Conservation (phyloP, 2,329 filamentous ascomycete genomes). For the Hyphodiscus sp. region DNA sequence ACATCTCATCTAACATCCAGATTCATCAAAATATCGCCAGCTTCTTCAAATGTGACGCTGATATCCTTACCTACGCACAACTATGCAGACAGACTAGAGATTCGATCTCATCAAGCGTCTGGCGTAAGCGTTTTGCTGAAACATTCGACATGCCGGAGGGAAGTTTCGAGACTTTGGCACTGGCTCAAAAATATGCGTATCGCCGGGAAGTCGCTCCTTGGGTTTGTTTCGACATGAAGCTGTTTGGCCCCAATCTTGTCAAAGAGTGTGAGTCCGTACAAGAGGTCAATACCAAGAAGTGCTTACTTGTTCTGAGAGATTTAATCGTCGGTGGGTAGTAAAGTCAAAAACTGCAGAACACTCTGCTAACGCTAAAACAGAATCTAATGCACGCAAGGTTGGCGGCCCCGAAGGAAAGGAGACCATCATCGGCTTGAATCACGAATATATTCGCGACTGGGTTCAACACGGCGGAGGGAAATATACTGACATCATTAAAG, state of each 20-base stretch:
- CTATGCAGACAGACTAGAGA: slow-evolving; percentile 34
- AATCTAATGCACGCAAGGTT: slow-evolving; percentile 20
- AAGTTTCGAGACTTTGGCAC: slow-evolving; percentile 21
- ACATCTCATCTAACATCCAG: slow-evolving; percentile 10
- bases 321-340: slow-evolving; percentile 37
- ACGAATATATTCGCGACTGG: slow-evolving; percentile 16
- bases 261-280: slow-evolving; percentile 9
- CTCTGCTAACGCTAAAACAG: slow-evolving; percentile 8
- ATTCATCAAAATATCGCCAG: slow-evolving; percentile 26
- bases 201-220: slow-evolving; percentile 31
- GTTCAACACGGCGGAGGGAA: slow-evolving; percentile 2
- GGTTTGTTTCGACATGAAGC: slow-evolving; percentile 22
- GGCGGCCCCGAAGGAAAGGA: slow-evolving; percentile 20
- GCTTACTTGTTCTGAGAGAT: slow-evolving; percentile 33
- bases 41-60: slow-evolving; percentile 31
- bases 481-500: slow-evolving; percentile 22
- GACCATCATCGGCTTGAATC: slow-evolving; percentile 28
- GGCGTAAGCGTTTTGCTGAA: slow-evolving; percentile 37
- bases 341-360: not conserved
- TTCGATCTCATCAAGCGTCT: slow-evolving; percentile 38
- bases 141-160: slow-evolving; percentile 34
- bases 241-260: slow-evolving; percentile 17
- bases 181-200: slow-evolving; percentile 27
- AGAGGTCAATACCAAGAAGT: slow-evolving; percentile 26
- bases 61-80: slow-evolving; percentile 35